Conservation (phyloP, 2,329 filamentous ascomycete species). For the Verticillium longisporum region DNA sequence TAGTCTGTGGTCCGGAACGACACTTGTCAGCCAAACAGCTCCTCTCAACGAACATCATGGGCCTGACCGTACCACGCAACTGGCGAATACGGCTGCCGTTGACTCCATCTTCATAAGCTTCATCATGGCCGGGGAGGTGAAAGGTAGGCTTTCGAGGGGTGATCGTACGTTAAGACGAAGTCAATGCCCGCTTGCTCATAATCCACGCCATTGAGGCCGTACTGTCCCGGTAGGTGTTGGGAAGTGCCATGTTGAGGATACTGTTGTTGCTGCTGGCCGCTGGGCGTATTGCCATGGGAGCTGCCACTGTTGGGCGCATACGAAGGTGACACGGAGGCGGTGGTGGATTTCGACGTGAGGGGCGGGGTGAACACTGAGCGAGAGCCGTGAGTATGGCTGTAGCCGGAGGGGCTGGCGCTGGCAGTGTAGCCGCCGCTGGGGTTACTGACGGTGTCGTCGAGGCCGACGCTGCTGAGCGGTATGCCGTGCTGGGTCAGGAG, state of each 20-base stretch:
- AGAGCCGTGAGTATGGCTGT: conserved; percentile 48
- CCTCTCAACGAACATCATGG: not conserved
- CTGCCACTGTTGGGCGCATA: conserved; percentile 6
- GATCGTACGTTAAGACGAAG: conserved; percentile 82
- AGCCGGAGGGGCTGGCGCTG: conserved; percentile 51
- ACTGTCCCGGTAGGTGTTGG: conserved; percentile 11
- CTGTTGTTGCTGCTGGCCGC: conserved; percentile 21
- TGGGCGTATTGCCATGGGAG: not conserved
- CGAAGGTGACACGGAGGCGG: conserved; percentile 29
- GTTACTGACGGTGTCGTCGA: conserved; percentile 38
- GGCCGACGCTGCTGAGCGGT: conserved; percentile 19
- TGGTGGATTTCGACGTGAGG: conserved; percentile 34
- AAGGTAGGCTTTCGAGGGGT: conserved; percentile 56
- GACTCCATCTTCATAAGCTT: not conserved
- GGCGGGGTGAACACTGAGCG: conserved; percentile 41
- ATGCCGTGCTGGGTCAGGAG: conserved; percentile 49
- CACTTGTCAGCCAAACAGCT: conserved; percentile 31
- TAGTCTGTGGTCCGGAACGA: conserved; percentile 50
- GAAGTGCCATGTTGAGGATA: not conserved
- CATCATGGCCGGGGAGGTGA: conserved; percentile 54
- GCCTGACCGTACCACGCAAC: not conserved
- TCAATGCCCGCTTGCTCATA: conserved; percentile 82
- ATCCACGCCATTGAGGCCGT: conserved; percentile 42
- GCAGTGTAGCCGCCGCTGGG: conserved; percentile 41
- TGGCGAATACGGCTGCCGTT: not conserved